Evolutionary conservation across 192 early-diverging fungal species (phyloP).

Genomic region (Phlyctochytrium planicorne): DNA sequence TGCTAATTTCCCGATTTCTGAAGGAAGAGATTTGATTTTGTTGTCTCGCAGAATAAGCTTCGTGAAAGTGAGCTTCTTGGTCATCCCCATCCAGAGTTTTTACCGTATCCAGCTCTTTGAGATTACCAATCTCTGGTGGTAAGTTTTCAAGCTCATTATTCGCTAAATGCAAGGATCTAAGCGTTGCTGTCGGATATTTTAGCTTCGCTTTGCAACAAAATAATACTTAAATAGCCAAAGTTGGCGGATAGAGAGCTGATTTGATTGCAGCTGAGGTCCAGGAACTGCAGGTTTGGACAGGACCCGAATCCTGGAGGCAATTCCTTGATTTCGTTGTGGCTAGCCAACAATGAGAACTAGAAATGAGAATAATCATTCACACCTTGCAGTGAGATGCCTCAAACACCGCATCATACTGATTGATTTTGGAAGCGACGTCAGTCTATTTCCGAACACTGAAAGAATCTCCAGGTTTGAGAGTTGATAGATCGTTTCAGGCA

Average conservation of each 20-base stretch:
- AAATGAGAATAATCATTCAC: neutral
- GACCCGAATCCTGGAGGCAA: slow-evolving; percentile 40
- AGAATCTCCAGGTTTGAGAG: slow-evolving; percentile 31
- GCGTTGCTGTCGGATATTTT: too few species aligned
- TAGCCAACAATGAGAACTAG: neutral
- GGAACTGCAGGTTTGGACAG: slow-evolving; percentile 27
- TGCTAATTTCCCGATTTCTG: too few species aligned
- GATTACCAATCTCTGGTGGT: slow-evolving; percentile 39
- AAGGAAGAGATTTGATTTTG: too few species aligned
- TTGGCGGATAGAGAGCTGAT: slow-evolving; percentile 35
- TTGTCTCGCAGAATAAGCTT: too few species aligned
- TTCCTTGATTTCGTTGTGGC: slow-evolving; percentile 19
- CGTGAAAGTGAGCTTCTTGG: too few species aligned
- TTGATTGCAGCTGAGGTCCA: slow-evolving; percentile 41
- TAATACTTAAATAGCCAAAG: slow-evolving; percentile 45
- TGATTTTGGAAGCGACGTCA: slow-evolving; percentile 25
- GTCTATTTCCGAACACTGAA: slow-evolving; percentile 36
- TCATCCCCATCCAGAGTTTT: neutral
- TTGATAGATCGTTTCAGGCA: slow-evolving; percentile 17
- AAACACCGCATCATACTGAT: slow-evolving; percentile 14
- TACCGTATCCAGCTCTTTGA: slow-evolving; percentile 29
- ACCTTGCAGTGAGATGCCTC: slow-evolving; percentile 22
- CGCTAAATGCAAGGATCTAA: slow-evolving; percentile 34
- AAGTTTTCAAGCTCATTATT: slow-evolving; percentile 38
- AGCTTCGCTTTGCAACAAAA: too few species aligned